These are phyloP conservation scores for Strobilomyces echinocephalus DNA, from an alignment of 768 basidiomycete species.

Conservation along the genomic window DNA sequence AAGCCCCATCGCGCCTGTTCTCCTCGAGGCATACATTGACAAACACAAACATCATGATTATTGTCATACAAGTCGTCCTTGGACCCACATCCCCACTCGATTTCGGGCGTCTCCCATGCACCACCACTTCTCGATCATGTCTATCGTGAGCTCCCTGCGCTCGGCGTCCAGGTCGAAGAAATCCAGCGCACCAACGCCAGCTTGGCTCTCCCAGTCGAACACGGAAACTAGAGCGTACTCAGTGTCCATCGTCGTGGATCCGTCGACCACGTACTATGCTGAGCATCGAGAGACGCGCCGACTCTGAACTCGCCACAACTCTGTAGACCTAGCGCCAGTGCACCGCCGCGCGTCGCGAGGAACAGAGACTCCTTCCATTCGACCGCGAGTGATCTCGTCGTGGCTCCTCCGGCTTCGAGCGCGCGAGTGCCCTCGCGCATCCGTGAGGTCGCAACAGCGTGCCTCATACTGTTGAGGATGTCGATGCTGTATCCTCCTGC, in stretches of 20 bases:
- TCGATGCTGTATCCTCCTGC: slow-evolving; percentile 82
- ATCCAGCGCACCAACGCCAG: slow-evolving; percentile 63
- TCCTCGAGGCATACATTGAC: slow-evolving; percentile 6
- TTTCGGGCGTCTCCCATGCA: slow-evolving; percentile 71
- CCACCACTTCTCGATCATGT: slow-evolving; percentile 88
- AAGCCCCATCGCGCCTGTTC: neutral
- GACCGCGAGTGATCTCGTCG: slow-evolving; percentile 40
- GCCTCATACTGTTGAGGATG: slow-evolving; percentile 76
- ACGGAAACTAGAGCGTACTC: slow-evolving; percentile 37
- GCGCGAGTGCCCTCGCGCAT: slow-evolving; percentile 56
- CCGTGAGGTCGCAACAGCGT: slow-evolving; percentile 66
- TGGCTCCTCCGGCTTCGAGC: slow-evolving; percentile 9
- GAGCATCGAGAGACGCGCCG: slow-evolving; percentile 70
- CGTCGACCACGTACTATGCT: slow-evolving; percentile 46
- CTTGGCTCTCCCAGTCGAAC: slow-evolving; percentile 36
- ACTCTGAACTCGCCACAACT: slow-evolving; percentile 50
- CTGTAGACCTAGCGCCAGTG: slow-evolving; percentile 59
- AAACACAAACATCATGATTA: slow-evolving; percentile 14
- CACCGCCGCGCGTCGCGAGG: slow-evolving; percentile 79
- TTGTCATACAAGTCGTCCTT: slow-evolving; percentile 41
- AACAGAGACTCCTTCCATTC: slow-evolving; percentile 81
- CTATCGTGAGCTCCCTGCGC: slow-evolving; percentile 32
- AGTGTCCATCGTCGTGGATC: neutral
- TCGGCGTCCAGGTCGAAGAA: slow-evolving; percentile 47
- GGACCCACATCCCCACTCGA: slow-evolving; percentile 68